Evolutionary conservation across 257 asterid species (phyloP).

Genomic region (Mitragyna speciosa): DNA sequence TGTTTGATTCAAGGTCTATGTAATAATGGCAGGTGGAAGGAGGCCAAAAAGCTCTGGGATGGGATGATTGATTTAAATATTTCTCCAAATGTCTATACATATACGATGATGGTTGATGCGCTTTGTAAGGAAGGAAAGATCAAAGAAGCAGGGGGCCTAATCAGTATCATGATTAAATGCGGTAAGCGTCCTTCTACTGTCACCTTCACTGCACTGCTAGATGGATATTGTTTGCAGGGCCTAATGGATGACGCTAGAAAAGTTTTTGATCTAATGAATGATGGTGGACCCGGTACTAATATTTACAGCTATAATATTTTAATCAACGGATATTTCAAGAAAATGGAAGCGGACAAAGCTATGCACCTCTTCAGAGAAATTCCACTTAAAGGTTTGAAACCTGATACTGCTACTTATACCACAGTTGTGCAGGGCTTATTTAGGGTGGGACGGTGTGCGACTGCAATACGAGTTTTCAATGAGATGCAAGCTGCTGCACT

Average conservation of each 20-base stretch:
- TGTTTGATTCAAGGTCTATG: too few species aligned
- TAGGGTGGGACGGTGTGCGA: background rate
- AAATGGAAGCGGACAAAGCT: background rate
- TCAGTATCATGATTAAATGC: background rate
- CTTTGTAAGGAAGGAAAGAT: constrained; percentile 25
- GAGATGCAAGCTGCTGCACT: too few species aligned
- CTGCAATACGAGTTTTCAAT: background rate
- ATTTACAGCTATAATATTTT: background rate
- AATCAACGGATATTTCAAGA: constrained; percentile 13
- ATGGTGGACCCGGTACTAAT: background rate
- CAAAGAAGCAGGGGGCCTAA: background rate
- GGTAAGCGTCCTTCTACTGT: background rate
- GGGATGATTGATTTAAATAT: constrained; percentile 11
- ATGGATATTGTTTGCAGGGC: too few species aligned
- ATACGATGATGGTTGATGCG: constrained; percentile 13
- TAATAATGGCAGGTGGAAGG: constrained; percentile 21
- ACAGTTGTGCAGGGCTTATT: constrained; percentile 5
- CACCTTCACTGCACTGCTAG: constrained; percentile 3
- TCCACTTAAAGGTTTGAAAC: background rate
- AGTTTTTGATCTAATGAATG: background rate
- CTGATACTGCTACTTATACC: constrained; percentile 3
- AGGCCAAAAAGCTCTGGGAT: constrained; percentile 6
- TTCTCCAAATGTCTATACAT: constrained; percentile 10
- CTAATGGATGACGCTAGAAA: background rate
- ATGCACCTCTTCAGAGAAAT: constrained; percentile 12